A percentile compares a stretch with the other conserved stretches of the same genome.
phyloP scores from a whole-genome alignment of 2,329 filamentous ascomycete species.

The Davidsoniella australis region DNA sequence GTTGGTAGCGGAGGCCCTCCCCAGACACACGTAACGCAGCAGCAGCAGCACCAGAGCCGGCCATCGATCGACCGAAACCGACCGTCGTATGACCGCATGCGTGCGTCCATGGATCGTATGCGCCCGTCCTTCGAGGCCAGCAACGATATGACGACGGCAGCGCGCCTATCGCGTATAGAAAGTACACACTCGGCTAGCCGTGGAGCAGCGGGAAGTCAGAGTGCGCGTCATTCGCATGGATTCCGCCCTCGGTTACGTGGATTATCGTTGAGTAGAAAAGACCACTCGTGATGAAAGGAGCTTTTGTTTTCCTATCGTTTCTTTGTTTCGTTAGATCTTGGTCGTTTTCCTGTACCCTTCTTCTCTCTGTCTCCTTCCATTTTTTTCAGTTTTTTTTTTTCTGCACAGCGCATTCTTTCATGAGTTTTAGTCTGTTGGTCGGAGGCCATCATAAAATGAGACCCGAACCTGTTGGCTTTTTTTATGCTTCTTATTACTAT shows the following conservation, averaged over 20 bases:
- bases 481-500: neutral
- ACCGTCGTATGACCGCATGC: constrained; percentile 75
- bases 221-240: constrained; percentile 3
- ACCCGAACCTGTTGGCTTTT: neutral
- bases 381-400: neutral
- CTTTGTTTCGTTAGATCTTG: constrained; percentile 13
- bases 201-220: neutral
- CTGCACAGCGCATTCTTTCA: neutral
- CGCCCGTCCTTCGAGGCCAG: constrained; percentile 73
- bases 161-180: constrained; percentile 69
- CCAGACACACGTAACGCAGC: constrained; percentile 16
- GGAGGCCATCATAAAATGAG: no score
- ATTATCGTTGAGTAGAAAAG: constrained; percentile 27
- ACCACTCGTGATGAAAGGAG: constrained; percentile 14
- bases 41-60: constrained; percentile 23
- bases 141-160: constrained; percentile 81
- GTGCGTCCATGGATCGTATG: constrained; percentile 73
- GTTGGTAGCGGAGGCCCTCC: constrained; percentile 13
- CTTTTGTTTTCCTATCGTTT: constrained; percentile 17
- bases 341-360: constrained; percentile 15
- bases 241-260: constrained; percentile 25
- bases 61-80: constrained; percentile 51
- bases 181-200: constrained; percentile 37
- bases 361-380: constrained; percentile 6
- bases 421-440: neutral